A percentile compares a stretch with the other conserved stretches of the same genome.
Evolutionary conservation across 805 yeast genomes (phyloP).

Genomic region (Kregervanrija delftensis): DNA sequence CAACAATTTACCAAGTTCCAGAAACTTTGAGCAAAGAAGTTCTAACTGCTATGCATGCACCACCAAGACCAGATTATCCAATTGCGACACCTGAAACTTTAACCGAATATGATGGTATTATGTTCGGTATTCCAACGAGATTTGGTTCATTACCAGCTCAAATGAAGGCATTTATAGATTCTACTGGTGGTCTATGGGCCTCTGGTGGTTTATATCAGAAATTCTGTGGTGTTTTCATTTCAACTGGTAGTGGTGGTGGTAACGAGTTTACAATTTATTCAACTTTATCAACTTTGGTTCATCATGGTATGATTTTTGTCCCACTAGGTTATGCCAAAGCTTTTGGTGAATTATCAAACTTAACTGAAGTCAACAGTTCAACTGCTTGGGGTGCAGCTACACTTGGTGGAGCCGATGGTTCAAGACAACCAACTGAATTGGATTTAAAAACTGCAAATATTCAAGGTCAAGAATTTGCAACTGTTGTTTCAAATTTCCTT

Average conservation of each 20-base stretch:
- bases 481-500: constrained; percentile 32
- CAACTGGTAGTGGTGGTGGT: constrained; percentile 72
- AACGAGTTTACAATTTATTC: constrained; percentile 65
- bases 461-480: constrained; percentile 65
- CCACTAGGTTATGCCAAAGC: constrained; percentile 68
- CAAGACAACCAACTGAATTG: constrained; percentile 56
- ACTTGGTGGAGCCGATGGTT: constrained; percentile 68
- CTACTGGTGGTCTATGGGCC: constrained; percentile 74
- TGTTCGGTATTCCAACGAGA: constrained; percentile 79
- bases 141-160: constrained; percentile 73
- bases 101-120: constrained; percentile 58
- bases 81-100: constrained; percentile 52
- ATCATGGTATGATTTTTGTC: constrained; percentile 71
- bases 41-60: constrained; percentile 56
- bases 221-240: constrained; percentile 63
- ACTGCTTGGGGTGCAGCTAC: constrained; percentile 88
- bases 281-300: constrained; percentile 52
- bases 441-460: constrained; percentile 57
- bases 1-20: constrained; percentile 69
- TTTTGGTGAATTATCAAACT: constrained; percentile 47
- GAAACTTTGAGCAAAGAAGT: constrained; percentile 66
- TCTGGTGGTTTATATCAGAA: constrained; percentile 63
- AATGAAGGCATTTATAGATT: constrained; percentile 69
- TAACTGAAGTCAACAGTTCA: constrained; percentile 71
- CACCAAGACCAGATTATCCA: constrained; percentile 55